Percentiles rank a stretch among this genome's conserved stretches.
phyloP scores from a whole-genome alignment of 805 yeast species.

The Metschnikowia vanudenii region DNA sequence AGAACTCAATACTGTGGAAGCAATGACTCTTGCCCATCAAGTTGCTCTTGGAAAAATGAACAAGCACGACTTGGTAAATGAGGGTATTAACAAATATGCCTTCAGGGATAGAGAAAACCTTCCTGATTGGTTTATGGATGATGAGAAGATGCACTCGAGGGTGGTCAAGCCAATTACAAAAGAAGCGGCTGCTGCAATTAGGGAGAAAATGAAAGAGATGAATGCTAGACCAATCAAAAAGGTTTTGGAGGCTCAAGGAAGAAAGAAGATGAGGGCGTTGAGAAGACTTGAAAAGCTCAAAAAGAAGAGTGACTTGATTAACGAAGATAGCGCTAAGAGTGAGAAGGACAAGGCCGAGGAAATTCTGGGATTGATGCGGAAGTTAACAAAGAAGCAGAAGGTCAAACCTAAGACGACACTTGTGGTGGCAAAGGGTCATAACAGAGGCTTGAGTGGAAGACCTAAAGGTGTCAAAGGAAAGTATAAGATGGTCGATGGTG shows the following conservation, averaged over 20 bases:
- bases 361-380: constrained; percentile 80
- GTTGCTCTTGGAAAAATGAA: constrained; percentile 85
- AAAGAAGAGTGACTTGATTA: constrained; percentile 89
- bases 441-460: constrained; percentile 87
- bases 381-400: constrained; percentile 69
- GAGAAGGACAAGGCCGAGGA: constrained; percentile 95
- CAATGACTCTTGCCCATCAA: constrained; percentile 97
- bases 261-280: constrained; percentile 91
- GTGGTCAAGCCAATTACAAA: constrained; percentile 90
- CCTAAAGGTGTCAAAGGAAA: constrained; percentile 97
- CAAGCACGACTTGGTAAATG: constrained; percentile 83
- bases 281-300: constrained; percentile 82
- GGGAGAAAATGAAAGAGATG: constrained; percentile 51
- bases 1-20: constrained; percentile 88
- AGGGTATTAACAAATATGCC: constrained; percentile 88
- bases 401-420: constrained; percentile 79
- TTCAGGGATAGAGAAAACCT: constrained; percentile 88
- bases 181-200: constrained; percentile 56
- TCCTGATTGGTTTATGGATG: constrained; percentile 97
- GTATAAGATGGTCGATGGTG: constrained; percentile 99
- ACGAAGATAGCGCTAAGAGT: constrained; percentile 81
- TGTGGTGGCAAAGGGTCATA: constrained; percentile 83
- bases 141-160: constrained; percentile 83
- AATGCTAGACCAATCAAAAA: constrained; percentile 98
- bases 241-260: constrained; percentile 95